Base-by-base conservation (phyloP, 257 asterid species). In the Penstemon eatonii region DNA sequence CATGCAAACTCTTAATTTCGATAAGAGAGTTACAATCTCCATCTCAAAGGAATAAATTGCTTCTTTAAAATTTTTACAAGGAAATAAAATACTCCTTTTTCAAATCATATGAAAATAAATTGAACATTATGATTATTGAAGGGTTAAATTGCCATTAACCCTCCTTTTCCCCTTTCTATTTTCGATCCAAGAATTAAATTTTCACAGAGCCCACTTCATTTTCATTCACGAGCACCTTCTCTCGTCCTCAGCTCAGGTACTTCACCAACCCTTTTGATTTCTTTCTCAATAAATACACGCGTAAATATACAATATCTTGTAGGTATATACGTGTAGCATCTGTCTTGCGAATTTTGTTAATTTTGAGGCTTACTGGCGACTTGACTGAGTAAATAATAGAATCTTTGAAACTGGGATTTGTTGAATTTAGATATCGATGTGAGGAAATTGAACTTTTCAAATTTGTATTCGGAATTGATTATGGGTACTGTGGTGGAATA, bases 401-500 rank as follows among this genome's bases (percentile, higher is more conserved):
- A 37, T 36, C 36, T 39, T 40, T 11, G 15, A 60, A 50, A 39
- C 47, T 59, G 56, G 68, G 58, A 33, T 38, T 74, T 73, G 33
- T 39, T 7, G 36, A 39, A 3, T 66, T 49, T 67, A 47, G 56
- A 40, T 60, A 44, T 45, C 47, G n/a, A 70, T 64, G 58, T 54
- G 65, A 18, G 70, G 73, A 58, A 66, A 61, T 41, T 46, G 5
- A 39, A 56, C 12, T 49, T 6, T 49, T 7, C 44, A 10, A 36
- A 4, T 40, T 10, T 6, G 10, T n/a, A 49, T 71, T 69, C 36
- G 41, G 60, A 40, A 3, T 49, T 60, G n/a, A 54, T 61, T 18
- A 83, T 83, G 88, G 63, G 69, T 78, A 70, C 75, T 76, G 41
- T 78, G 68, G 72, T 87, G 68, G 86, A 73, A 63, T 86, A 80